phyloP scores from a whole-genome alignment of 768 basidiomycete genomes.

The Amyloporia xantha region DNA sequence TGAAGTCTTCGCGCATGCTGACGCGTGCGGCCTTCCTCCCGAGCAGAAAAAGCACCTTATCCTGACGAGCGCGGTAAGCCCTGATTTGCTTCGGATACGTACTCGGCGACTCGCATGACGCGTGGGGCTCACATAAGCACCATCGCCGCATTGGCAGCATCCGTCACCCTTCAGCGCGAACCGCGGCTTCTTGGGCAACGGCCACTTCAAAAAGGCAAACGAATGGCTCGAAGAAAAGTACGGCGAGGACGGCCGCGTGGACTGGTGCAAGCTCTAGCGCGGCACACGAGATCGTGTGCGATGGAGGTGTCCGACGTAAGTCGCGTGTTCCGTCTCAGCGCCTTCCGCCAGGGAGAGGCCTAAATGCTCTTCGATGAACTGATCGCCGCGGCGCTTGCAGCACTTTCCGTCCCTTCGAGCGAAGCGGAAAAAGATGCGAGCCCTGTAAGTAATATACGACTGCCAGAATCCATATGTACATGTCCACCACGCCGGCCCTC shows the following conservation, averaged over 20 bases:
- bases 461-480: not conserved
- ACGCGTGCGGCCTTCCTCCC: not conserved
- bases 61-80: slow-evolving; percentile 62
- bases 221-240: slow-evolving; percentile 80
- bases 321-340: no score
- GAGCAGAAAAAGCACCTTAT: slow-evolving; percentile 73
- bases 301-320: no score
- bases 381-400: no score
- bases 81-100: not conserved
- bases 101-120: not conserved
- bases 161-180: slow-evolving; percentile 77
- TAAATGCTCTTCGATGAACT: no score
- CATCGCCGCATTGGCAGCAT: slow-evolving; percentile 43
- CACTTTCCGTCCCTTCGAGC: no score
- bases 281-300: not conserved
- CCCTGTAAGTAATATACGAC: no score
- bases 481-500: not conserved
- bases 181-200: slow-evolving; percentile 82
- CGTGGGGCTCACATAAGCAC: not conserved
- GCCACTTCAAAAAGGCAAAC: slow-evolving; percentile 83
- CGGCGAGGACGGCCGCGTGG: slow-evolving; percentile 61
- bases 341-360: no score
- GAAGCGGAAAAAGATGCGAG: no score
- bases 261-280: slow-evolving; percentile 53
- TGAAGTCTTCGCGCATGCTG: not conserved